Percentiles rank a stretch among this genome's conserved stretches.
phyloP scores from a whole-genome alignment of 129 eudicot genomes.

The Flaveria trinervia region DNA sequence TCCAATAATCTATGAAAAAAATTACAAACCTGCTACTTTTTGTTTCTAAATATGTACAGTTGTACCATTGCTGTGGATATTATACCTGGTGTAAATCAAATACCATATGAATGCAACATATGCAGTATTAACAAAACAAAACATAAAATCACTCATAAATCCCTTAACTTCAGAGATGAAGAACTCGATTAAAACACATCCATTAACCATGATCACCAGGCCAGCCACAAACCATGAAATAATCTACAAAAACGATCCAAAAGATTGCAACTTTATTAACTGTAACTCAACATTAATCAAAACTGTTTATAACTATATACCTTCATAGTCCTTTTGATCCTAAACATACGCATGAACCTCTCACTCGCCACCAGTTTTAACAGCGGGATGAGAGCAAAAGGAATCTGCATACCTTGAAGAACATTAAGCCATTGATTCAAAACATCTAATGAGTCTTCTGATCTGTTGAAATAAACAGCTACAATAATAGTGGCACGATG shows the following conservation, averaged over 20 bases:
- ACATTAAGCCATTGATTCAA: slow-evolving; percentile 80
- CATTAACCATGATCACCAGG: slow-evolving; percentile 65
- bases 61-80: background rate
- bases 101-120: slow-evolving; percentile 55
- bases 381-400: slow-evolving; percentile 78
- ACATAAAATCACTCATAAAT: slow-evolving; percentile 43
- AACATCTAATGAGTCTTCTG: slow-evolving; percentile 60
- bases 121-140: slow-evolving; percentile 48
- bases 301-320: slow-evolving; percentile 25
- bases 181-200: slow-evolving; percentile 64
- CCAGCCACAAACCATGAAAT: slow-evolving; percentile 70
- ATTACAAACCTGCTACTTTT: no score
- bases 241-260: slow-evolving; percentile 34
- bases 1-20: no score
- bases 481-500: slow-evolving; percentile 66
- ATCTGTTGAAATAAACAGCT: slow-evolving; percentile 52
- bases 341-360: slow-evolving; percentile 62
- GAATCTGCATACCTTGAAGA: slow-evolving; percentile 77
- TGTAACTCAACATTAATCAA: background rate
- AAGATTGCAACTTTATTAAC: background rate
- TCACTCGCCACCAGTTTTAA: slow-evolving; percentile 61
- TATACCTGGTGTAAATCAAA: slow-evolving; percentile 33
- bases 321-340: slow-evolving; percentile 54
- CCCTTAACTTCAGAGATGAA: slow-evolving; percentile 65
- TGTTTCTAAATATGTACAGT: background rate